Evolutionary conservation across 306 rosid species (phyloP), one percentile per base, ranked within the genome.

Genomic region (Vigna radiata): DNA sequence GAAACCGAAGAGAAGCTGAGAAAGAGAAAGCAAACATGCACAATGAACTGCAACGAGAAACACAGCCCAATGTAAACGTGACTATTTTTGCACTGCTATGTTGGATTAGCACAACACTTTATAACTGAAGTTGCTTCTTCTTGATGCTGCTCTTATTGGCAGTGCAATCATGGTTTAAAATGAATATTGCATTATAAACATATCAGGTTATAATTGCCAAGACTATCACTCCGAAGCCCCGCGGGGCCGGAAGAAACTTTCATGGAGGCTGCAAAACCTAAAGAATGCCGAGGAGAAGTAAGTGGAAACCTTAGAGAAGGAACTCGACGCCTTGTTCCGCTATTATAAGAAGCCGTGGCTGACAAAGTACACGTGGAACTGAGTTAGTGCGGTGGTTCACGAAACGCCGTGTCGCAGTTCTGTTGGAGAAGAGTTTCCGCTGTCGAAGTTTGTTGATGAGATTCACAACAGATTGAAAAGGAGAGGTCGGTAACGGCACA

Each of bases 341-440:
- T 95, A 85, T 65, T 95, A 85, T 65, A 85, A 41, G 56, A 86
- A 37, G 76, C 78, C 25, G 86, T 61, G n/a, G 88, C 77, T 65
- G 70, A 75, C 80, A 84, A 70, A 68, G 87, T 82, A 68, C 44
- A 6, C 70, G 18, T 89, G 25, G 90, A 86, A 21, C 47, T 82
- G 56, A 63, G 56, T 18, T 79, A 74, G 21, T 87, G 90, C 85
- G 74, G 82, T 4, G 70, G 82, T 14, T 77, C 82, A 0, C 41
- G 82, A 47, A 82, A 77, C 29, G 88, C 83, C 4, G 79, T 87
- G 88, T 95, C 36, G 96, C 89, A 55, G 87, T 82, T 76, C 64
- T 88, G 74, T 85, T 92, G 86, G 99, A 92, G 80, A 97, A 95
- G 84, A 89, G 92, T 39, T 90, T 68, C 91, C 99, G 2, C 63